These are phyloP conservation scores for Sclerotiophoma versabilis DNA, from an alignment of 2,329 filamentous ascomycete species.

Conservation along the genomic window DNA sequence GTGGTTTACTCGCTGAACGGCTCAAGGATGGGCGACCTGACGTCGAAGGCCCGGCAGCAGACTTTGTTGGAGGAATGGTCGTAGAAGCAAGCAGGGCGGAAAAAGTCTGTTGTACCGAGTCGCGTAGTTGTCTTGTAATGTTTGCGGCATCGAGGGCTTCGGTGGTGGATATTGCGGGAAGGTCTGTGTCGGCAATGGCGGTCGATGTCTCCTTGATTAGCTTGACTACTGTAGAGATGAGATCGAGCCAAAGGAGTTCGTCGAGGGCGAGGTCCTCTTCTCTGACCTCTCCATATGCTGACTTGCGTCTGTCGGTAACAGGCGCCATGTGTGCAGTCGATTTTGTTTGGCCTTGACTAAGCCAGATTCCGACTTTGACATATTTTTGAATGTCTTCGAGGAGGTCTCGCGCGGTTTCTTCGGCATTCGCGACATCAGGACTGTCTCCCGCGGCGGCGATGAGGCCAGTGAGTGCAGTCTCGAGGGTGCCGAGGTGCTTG, in stretches of 20 bases:
- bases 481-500: constrained; percentile 79
- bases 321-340: constrained; percentile 51
- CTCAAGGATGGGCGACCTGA: constrained; percentile 33
- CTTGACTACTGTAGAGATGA: constrained; percentile 68
- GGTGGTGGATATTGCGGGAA: constrained; percentile 25
- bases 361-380: constrained; percentile 90
- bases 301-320: constrained; percentile 46
- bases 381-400: constrained; percentile 86
- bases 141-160: constrained; percentile 62
- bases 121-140: constrained; percentile 72
- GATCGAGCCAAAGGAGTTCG: constrained; percentile 70
- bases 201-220: constrained; percentile 55
- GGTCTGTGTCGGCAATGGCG: constrained; percentile 56
- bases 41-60: constrained; percentile 19
- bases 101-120: constrained; percentile 87
- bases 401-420: constrained; percentile 74
- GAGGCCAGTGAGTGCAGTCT: constrained; percentile 78
- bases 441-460: constrained; percentile 67
- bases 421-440: constrained; percentile 63
- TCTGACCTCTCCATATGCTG: constrained; percentile 54
- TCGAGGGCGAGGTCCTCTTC: constrained; percentile 66
- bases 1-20: constrained; percentile 35
- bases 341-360: constrained; percentile 86
- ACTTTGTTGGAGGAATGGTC: constrained; percentile 37
- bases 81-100: constrained; percentile 82